phyloP scores from a whole-genome alignment of 75 land plant genomes.

The Selaginella tamariscina region DNA sequence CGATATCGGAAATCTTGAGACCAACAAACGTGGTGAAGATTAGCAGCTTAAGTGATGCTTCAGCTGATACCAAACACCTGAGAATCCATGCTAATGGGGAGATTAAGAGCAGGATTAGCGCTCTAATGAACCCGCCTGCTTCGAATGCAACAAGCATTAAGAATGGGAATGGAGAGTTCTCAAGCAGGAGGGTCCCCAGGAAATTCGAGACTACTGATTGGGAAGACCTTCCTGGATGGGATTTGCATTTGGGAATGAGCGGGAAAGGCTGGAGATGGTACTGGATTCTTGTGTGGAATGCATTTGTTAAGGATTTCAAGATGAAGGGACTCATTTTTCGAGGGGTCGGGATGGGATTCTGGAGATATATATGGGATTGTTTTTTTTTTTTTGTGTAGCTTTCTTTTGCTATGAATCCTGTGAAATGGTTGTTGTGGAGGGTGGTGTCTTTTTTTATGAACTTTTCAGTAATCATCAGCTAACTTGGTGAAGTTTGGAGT shows the following conservation, averaged over 20 bases:
- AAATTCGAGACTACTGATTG: constrained; percentile 57
- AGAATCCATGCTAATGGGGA: constrained; percentile 55
- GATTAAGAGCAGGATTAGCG: constrained; percentile 41
- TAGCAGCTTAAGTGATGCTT: constrained; percentile 34
- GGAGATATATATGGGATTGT: too few relatives aligned
- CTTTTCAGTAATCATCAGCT: too few relatives aligned
- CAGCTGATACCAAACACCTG: constrained; percentile 21
- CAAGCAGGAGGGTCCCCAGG: constrained; percentile 49
- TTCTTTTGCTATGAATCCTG: too few relatives aligned
- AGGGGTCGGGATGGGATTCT: too few relatives aligned
- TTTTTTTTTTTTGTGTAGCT: too few relatives aligned
- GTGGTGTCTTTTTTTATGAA: too few relatives aligned
- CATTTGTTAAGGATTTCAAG: too few relatives aligned
- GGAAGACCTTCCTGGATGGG: constrained; percentile 19
- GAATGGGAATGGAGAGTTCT: constrained; percentile 53
- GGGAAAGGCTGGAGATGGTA: constrained; percentile 1
- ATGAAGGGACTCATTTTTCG: too few relatives aligned
- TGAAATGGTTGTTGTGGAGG: too few relatives aligned
- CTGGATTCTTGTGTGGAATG: background rate
- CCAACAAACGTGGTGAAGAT: constrained; percentile 55
- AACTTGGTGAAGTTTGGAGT: too few relatives aligned
- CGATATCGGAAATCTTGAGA: constrained; percentile 40
- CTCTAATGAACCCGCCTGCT: constrained; percentile 55
- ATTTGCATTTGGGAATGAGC: background rate
- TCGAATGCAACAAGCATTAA: constrained; percentile 91